Conservation (phyloP, 495 filamentous ascomycete genomes). For the Penicillium salamii region DNA sequence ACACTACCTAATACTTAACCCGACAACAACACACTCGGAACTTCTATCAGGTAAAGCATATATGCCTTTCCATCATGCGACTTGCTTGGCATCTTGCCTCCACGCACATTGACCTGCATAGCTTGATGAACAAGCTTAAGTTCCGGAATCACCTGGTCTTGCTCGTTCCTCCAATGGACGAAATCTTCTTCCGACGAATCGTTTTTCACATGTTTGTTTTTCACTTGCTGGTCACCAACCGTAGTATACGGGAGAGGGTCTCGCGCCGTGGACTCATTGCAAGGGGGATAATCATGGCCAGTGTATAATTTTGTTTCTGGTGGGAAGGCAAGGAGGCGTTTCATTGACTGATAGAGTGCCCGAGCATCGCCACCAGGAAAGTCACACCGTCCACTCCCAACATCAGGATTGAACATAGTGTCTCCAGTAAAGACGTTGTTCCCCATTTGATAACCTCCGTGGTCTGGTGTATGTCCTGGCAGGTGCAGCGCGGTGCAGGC, state of each 20-base stretch:
- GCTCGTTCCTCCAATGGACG: constrained; percentile 36
- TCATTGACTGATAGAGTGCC: constrained; percentile 38
- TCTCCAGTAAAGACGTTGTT: constrained; percentile 55
- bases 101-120: constrained; percentile 54
- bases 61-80: constrained; percentile 12
- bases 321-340: constrained; percentile 44
- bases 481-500: constrained; percentile 42
- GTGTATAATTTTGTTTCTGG: constrained; percentile 34
- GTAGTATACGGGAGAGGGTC: constrained; percentile 38
- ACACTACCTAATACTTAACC: too few species aligned
- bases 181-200: constrained; percentile 43
- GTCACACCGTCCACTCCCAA: constrained; percentile 53
- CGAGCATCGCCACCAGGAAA: constrained; percentile 49
- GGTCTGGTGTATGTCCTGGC: constrained; percentile 57
- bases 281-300: constrained; percentile 46
- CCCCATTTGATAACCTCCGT: constrained; percentile 53
- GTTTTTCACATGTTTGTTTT: constrained; percentile 49
- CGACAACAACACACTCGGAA: neutral
- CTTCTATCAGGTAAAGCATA: constrained; percentile 7
- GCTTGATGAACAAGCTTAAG: constrained; percentile 49
- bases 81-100: constrained; percentile 36
- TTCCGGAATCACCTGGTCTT: constrained; percentile 40
- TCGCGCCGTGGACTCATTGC: neutral
- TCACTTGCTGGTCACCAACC: constrained; percentile 41
- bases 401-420: constrained; percentile 52